Evolutionary conservation across 768 basidiomycete genomes (phyloP).

Genomic region (Xanthoconium stramineum): DNA sequence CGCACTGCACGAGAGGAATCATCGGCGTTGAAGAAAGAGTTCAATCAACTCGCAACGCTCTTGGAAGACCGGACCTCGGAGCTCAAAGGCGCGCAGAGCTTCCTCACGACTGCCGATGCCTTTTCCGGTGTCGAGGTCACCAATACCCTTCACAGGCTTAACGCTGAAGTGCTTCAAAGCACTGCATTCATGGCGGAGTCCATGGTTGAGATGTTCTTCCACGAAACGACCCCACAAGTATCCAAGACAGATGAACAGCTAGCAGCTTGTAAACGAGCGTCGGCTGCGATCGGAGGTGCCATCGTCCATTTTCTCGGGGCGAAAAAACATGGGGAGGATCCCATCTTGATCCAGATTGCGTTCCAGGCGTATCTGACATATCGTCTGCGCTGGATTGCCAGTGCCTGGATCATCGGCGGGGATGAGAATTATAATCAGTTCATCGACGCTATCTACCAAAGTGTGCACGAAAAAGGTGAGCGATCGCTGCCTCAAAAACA

Average conservation of each 20-base stretch:
- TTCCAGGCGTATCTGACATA: conserved; percentile 31
- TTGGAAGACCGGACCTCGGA: conserved; percentile 43
- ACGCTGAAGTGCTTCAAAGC: conserved; percentile 46
- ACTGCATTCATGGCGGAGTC: conserved; percentile 47
- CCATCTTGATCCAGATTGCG: conserved; percentile 36
- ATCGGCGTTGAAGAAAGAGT: conserved; percentile 27
- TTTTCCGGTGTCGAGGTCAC: conserved; percentile 46
- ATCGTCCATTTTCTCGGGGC: conserved; percentile 28
- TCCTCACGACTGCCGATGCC: conserved; percentile 41
- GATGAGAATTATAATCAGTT: conserved; percentile 23
- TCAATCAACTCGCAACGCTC: conserved; percentile 26
- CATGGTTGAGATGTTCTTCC: conserved; percentile 41
- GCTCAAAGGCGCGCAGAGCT: conserved; percentile 44
- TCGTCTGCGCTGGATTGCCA: conserved; percentile 26
- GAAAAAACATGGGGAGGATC: conserved; percentile 32
- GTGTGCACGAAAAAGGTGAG: conserved; percentile 36
- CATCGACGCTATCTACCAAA: conserved; percentile 30
- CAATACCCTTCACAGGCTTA: conserved; percentile 42
- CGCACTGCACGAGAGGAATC: conserved; percentile 26
- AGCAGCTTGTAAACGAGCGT: conserved; percentile 22
- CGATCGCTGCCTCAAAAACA: background rate
- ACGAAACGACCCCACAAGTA: conserved; percentile 9
- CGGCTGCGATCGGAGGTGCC: conserved; percentile 16
- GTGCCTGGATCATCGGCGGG: conserved; percentile 30
- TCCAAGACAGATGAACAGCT: conserved; percentile 22